Base-by-base conservation (phyloP, 257 asterid genomes). In the Perilla frutescens region DNA sequence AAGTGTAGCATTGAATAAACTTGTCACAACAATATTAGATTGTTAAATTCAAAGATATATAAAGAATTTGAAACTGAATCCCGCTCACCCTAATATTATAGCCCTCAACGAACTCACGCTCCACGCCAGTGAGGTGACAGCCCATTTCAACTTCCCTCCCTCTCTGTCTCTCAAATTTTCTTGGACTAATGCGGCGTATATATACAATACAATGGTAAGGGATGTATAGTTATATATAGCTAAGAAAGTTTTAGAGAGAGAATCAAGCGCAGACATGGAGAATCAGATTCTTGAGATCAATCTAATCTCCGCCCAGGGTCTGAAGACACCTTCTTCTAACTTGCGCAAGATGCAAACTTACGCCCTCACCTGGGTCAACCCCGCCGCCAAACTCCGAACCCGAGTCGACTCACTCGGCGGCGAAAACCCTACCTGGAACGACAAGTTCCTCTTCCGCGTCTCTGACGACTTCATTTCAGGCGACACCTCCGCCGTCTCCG, bases 401-500 rank as follows among this genome's bases (percentile, higher is more conserved):
- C 80, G 84, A 3, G 69, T 85, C 36, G 99, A 95, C 73, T 81
- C 85, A 1, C 62, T 84, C 55, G 94, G 94, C 15, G 85, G 89
- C 54, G 96, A 85, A 45, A 92, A 90, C 76, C 98, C 99, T 39
- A 88, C 89, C 59, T 92, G 98, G 99, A 92, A 95, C 80, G 99
- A 91, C 81, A 90, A 88, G 36, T 94, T 94, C 69, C 92, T 91
- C 61, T 94, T 94, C 80, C 85, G 93, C 9, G 96, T 91, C 41
- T 76, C 91, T 8, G 71, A 87, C 1, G 89, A 86, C 0, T 94
- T 94, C 84, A 31, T 88, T 39, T 64, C 89, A 26, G 72, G 89
- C 39, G 99, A 94, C 0, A 94, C 99, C 9, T 88, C 98, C 73
- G 98, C 90, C 60, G 97, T 94, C 37, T 67, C 87, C 7, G 85